These are phyloP conservation scores for Alternaria gaisen DNA, from an alignment of 2,329 filamentous ascomycete species.

Conservation along the genomic window DNA sequence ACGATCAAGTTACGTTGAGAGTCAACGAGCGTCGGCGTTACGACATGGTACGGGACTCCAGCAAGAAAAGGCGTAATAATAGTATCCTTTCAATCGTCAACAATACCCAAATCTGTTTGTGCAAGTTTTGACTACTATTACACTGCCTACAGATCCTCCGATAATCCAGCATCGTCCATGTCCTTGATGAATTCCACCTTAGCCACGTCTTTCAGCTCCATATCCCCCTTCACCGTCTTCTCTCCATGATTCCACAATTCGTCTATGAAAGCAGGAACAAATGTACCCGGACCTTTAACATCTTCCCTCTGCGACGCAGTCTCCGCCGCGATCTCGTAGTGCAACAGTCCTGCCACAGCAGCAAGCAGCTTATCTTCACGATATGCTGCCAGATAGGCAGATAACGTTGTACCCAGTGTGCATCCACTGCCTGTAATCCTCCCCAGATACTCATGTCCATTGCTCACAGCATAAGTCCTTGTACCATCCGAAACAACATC, in stretches of 20 bases:
- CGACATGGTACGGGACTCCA: neutral
- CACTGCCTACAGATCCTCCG: neutral
- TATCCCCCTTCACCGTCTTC: constrained; percentile 22
- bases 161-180: constrained; percentile 10
- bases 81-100: neutral
- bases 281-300: constrained; percentile 83
- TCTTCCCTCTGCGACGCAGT: constrained; percentile 64
- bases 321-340: constrained; percentile 83
- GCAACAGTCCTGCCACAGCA: constrained; percentile 74
- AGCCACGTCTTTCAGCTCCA: constrained; percentile 23
- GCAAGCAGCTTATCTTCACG: constrained; percentile 64
- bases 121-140: neutral
- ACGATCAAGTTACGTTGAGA: neutral
- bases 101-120: constrained; percentile 1
- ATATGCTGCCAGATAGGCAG: constrained; percentile 70
- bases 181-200: constrained; percentile 34
- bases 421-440: constrained; percentile 80
- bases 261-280: constrained; percentile 86
- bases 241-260: constrained; percentile 59
- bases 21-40: constrained; percentile 1
- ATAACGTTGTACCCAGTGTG: constrained; percentile 82
- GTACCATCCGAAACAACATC: constrained; percentile 82
- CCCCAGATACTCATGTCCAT: constrained; percentile 78
- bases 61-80: neutral
- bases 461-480: constrained; percentile 72